phyloP scores from a whole-genome alignment of 495 filamentous ascomycete species.

The Hypoxylon lenormandii region DNA sequence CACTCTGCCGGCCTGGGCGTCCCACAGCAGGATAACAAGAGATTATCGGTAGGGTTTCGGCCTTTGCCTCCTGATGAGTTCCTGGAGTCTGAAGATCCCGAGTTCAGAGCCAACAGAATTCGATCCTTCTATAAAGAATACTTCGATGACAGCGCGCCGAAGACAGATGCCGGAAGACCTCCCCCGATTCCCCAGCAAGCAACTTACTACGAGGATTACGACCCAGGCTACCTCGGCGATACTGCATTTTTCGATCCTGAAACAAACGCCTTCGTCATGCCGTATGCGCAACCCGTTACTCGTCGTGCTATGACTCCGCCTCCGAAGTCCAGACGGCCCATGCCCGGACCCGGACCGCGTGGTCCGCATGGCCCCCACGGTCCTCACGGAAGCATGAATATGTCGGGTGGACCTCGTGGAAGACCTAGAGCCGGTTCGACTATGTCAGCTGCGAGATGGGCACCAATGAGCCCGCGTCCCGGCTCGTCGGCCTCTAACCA shows the following conservation, averaged over 20 bases:
- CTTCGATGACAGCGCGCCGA: conserved; percentile 80
- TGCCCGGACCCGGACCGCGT: conserved; percentile 53
- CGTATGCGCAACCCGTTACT: conserved; percentile 81
- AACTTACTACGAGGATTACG: conserved; percentile 76
- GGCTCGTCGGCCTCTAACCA: conserved; percentile 75
- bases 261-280: conserved; percentile 78
- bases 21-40: conserved; percentile 72
- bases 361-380: conserved; percentile 52
- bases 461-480: conserved; percentile 62
- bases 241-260: conserved; percentile 78
- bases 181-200: conserved; percentile 54
- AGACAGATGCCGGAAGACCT: conserved; percentile 64
- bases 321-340: conserved; percentile 75
- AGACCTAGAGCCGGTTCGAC: conserved; percentile 61
- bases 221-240: conserved; percentile 71
- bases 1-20: conserved; percentile 61
- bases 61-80: conserved; percentile 85
- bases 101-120: conserved; percentile 94
- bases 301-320: conserved; percentile 98
- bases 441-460: conserved; percentile 52
- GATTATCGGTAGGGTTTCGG: conserved; percentile 89
- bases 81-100: conserved; percentile 81
- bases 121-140: conserved; percentile 99
- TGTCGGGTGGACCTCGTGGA: conserved; percentile 51
- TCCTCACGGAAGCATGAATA: conserved; percentile 54